These are phyloP conservation scores for Coccinonectria pachysandricola DNA, from an alignment of 2,329 filamentous ascomycete genomes.

Conservation along the genomic window DNA sequence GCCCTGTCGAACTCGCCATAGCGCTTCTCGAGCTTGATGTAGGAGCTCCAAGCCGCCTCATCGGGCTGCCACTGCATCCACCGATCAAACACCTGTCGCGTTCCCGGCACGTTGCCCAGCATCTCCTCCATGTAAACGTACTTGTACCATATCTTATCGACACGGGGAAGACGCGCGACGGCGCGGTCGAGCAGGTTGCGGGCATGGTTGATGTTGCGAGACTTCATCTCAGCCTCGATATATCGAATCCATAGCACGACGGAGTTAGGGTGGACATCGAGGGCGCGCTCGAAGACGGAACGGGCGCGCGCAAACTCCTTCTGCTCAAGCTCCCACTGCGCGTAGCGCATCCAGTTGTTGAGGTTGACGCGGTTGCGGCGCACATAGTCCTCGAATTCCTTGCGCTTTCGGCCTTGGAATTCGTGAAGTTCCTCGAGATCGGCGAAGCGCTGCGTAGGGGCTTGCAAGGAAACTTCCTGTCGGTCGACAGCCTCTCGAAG, in stretches of 20 bases:
- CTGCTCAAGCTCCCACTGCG: slow-evolving; percentile 93
- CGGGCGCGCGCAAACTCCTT: slow-evolving; percentile 90
- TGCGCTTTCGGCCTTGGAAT: slow-evolving; percentile 89
- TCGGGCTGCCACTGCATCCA: slow-evolving; percentile 99
- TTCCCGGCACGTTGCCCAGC: slow-evolving; percentile 85
- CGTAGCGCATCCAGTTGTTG: slow-evolving; percentile 99
- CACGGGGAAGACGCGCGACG: slow-evolving; percentile 79
- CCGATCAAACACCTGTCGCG: slow-evolving; percentile 86
- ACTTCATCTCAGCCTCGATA: slow-evolving; percentile 92
- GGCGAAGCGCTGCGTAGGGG: slow-evolving; percentile 87
- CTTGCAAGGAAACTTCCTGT: slow-evolving; percentile 79
- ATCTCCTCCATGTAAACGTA: slow-evolving; percentile 99
- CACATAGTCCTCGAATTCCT: slow-evolving; percentile 97
- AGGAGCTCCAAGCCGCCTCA: slow-evolving; percentile 88
- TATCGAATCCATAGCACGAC: slow-evolving; percentile 86
- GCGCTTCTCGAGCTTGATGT: slow-evolving; percentile 94
- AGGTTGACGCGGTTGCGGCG: slow-evolving; percentile 88
- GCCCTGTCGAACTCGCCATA: slow-evolving; percentile 88
- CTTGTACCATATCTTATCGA: slow-evolving; percentile 98
- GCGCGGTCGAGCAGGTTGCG: slow-evolving; percentile 88
- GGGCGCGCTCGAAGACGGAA: slow-evolving; percentile 86
- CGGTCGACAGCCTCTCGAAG: slow-evolving; percentile 94
- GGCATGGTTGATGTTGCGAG: slow-evolving; percentile 89
- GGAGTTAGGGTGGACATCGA: slow-evolving; percentile 83
- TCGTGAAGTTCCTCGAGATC: slow-evolving; percentile 97